These are phyloP conservation scores for Ascocoryne sarcoides DNA, from an alignment of 2,329 filamentous ascomycete species.

Conservation along the genomic window DNA sequence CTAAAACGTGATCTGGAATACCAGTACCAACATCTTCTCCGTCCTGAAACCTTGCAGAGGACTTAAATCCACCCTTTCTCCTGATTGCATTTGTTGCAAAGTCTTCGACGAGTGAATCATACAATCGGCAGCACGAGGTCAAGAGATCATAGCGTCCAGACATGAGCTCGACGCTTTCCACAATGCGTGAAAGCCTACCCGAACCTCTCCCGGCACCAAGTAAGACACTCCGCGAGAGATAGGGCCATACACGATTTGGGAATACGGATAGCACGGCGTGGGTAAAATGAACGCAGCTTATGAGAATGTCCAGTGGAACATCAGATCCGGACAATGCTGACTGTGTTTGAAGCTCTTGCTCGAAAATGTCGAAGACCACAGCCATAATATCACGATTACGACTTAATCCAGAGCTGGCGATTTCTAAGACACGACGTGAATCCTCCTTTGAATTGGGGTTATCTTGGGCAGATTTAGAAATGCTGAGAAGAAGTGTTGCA, in stretches of 20 bases:
- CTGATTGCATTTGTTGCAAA: slow-evolving; percentile 61
- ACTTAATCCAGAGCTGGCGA: slow-evolving; percentile 46
- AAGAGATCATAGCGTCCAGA: slow-evolving; percentile 71
- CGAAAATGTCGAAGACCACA: slow-evolving; percentile 78
- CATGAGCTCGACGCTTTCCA: slow-evolving; percentile 75
- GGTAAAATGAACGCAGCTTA: slow-evolving; percentile 72
- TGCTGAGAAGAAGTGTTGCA: slow-evolving; percentile 54
- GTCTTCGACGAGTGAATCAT: slow-evolving; percentile 67
- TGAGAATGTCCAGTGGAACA: slow-evolving; percentile 50
- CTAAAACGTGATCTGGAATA: slow-evolving; percentile 69
- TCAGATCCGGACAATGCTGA: slow-evolving; percentile 32
- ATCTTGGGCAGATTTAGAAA: slow-evolving; percentile 9
- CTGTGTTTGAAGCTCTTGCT: slow-evolving; percentile 48
- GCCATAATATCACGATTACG: slow-evolving; percentile 65
- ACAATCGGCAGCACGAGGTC: slow-evolving; percentile 62
- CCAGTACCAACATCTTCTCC: slow-evolving; percentile 54
- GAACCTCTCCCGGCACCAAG: slow-evolving; percentile 68
- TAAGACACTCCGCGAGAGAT: slow-evolving; percentile 72
- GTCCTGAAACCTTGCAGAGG: slow-evolving; percentile 36
- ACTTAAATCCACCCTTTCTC: slow-evolving; percentile 49
- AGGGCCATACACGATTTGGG: slow-evolving; percentile 83
- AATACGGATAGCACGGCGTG: slow-evolving; percentile 61
- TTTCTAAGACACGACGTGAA: slow-evolving; percentile 39
- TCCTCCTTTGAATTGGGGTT: slow-evolving; percentile 35
- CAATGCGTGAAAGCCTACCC: slow-evolving; percentile 67